phyloP scores from a whole-genome alignment of 768 basidiomycete species.

The Tulasnella sp. region DNA sequence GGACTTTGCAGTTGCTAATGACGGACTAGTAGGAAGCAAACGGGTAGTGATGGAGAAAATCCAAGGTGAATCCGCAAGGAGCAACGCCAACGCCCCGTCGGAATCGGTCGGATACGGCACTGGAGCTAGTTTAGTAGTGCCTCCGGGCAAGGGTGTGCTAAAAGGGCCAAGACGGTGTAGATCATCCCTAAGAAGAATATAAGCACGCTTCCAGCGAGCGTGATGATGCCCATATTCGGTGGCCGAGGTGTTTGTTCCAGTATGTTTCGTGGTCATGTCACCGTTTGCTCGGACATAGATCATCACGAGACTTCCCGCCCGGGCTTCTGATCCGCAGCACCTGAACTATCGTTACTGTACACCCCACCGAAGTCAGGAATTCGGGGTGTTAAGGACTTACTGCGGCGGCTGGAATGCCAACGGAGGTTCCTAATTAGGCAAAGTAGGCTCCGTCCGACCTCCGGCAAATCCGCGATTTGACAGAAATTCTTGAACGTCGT shows the following conservation, averaged over 20 bases:
- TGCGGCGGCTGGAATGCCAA: background rate
- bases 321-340: background rate
- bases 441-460: background rate
- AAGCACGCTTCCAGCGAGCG: background rate
- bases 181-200: background rate
- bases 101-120: background rate
- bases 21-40: background rate
- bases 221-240: background rate
- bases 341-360: background rate
- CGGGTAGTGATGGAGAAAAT: background rate
- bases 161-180: background rate
- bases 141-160: background rate
- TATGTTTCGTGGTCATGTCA: too few species aligned
- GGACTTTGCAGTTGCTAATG: too few species aligned
- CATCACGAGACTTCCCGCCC: background rate
- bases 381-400: background rate
- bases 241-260: background rate
- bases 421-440: background rate
- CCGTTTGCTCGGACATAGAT: background rate
- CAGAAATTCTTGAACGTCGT: background rate
- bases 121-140: background rate
- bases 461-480: slow-evolving; percentile 15
- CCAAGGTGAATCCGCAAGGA: background rate
- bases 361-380: background rate
- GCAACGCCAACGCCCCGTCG: background rate